Evolutionary conservation across 441 rosid species (phyloP), one percentile per base, ranked within the genome.

Genomic region (Pelargonium citronellum): DNA sequence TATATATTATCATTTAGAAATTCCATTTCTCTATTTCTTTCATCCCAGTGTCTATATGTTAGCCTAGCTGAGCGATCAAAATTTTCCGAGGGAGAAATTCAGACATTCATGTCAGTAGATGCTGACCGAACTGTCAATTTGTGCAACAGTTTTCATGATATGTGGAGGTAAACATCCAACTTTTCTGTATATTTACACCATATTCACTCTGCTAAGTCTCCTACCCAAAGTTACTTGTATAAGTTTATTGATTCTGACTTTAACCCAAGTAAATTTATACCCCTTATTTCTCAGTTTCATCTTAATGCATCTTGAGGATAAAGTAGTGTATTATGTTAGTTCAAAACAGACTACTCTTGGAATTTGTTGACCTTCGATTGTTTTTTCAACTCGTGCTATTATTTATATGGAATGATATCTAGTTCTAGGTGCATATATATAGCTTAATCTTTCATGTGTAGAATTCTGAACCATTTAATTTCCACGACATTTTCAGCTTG

Each of bases 31-130:
- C 64, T 30, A 64, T 63, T 73, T 49, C 75, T 79, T 77, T 67
- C 69, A 62, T 69, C 71, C 72, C 85, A 94, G 99, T 91, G 97
- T 76, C 83, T 91, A 64, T 73, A 75, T 74, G 84, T 90, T 77
- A 89, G 85, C 83, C 82, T 85, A 72, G 89, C 92, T 58, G 93
- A 87, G 76, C 80, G 89, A 71, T 87, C 92, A 20, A 85, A 82
- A 78, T 94, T 94, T 82, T 91, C 95, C 34, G 86, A 84, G 74
- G 99, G 99, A 17, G 99, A 94, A 87, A 87, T 94, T 79, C 99
- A 94, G 84, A 94, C 99, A 62, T 94, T 91, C 79, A 94, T 94
- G 99, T 94, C 99, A 1, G 83, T 94, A 73, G 99, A 91, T 87
- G 94, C 96, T 80, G 99, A 94, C 83, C 88, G 94, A 75, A 89